Conservation (phyloP, 352 stramenopile genomes). For the Pythium scleroteichum region DNA sequence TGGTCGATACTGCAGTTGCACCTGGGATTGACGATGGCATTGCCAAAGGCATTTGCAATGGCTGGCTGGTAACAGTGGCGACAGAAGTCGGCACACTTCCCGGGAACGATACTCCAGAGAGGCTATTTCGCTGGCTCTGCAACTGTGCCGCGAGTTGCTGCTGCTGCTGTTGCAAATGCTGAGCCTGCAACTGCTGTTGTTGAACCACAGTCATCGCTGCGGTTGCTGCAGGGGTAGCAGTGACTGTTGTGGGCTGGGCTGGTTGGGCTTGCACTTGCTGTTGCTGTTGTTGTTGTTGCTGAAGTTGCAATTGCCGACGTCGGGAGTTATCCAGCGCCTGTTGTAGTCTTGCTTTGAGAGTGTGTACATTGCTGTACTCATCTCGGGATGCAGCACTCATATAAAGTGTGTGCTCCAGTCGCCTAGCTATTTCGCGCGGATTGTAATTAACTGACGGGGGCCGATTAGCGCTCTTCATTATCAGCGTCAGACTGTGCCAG, state of each 20-base stretch:
- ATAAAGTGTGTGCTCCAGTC: slow-evolving; percentile 86
- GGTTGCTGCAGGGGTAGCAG: slow-evolving; percentile 4
- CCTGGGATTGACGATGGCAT: slow-evolving; percentile 36
- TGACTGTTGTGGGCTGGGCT: background rate
- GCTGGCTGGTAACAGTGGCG: slow-evolving; percentile 32
- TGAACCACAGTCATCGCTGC: slow-evolving; percentile 22
- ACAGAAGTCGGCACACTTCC: slow-evolving; percentile 24
- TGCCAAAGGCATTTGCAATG: slow-evolving; percentile 46
- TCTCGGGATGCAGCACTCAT: slow-evolving; percentile 82
- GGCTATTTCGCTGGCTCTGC: slow-evolving; percentile 65
- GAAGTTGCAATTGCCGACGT: slow-evolving; percentile 72
- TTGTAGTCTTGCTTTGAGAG: slow-evolving; percentile 79
- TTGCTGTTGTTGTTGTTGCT: slow-evolving; percentile 50
- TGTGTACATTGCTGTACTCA: slow-evolving; percentile 89
- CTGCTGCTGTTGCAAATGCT: slow-evolving; percentile 38
- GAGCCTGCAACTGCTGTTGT: slow-evolving; percentile 29
- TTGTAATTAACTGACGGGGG: slow-evolving; percentile 90
- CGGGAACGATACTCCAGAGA: slow-evolving; percentile 64
- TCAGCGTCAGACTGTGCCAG: slow-evolving; percentile 73
- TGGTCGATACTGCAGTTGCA: slow-evolving; percentile 5
- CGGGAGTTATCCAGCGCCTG: slow-evolving; percentile 85
- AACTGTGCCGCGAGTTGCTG: slow-evolving; percentile 76
- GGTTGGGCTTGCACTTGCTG: slow-evolving; percentile 22
- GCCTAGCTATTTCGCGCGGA: slow-evolving; percentile 79
- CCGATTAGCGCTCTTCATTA: slow-evolving; percentile 89